phyloP scores from a whole-genome alignment of 1,284 basidiomycete genomes.

The Cutaneotrichosporon curvatum region DNA sequence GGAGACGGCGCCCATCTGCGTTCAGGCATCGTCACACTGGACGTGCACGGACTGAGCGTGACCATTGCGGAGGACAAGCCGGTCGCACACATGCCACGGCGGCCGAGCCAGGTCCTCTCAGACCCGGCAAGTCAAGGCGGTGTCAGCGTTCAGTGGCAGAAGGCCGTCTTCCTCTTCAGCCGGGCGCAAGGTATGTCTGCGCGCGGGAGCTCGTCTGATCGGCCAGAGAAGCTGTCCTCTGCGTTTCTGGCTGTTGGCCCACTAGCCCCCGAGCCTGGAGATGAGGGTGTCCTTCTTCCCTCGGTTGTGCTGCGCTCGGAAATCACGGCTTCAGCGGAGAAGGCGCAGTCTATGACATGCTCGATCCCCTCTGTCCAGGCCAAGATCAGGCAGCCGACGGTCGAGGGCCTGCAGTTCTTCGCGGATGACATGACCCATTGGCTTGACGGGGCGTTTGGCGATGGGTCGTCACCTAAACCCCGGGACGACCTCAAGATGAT shows the following conservation, averaged over 20 bases:
- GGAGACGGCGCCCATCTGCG: slow-evolving; percentile 40
- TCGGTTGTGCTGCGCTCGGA: slow-evolving; percentile 46
- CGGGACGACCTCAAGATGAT: slow-evolving; percentile 64
- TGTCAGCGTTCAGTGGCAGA: slow-evolving; percentile 30
- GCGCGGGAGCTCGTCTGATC: not conserved
- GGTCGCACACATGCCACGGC: not conserved
- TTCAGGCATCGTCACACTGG: slow-evolving; percentile 43
- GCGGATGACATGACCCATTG: slow-evolving; percentile 73
- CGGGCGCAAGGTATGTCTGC: slow-evolving; percentile 28
- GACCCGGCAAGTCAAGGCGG: slow-evolving; percentile 5
- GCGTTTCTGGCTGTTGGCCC: slow-evolving; percentile 40
- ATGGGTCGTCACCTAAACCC: slow-evolving; percentile 39
- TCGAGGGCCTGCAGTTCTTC: slow-evolving; percentile 76
- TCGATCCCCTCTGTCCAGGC: slow-evolving; percentile 62
- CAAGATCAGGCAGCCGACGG: slow-evolving; percentile 50
- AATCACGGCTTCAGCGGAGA: slow-evolving; percentile 8
- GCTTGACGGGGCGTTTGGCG: slow-evolving; percentile 48
- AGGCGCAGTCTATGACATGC: slow-evolving; percentile 29
- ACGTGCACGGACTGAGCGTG: slow-evolving; percentile 31
- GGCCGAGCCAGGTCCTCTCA: not conserved
- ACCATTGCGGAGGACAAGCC: slow-evolving; percentile 10
- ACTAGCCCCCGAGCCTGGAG: slow-evolving; percentile 31
- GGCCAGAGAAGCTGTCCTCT: slow-evolving; percentile 25
- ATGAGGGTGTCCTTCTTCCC: slow-evolving; percentile 32
- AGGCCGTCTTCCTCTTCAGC: slow-evolving; percentile 40